Conservation (phyloP, 2,329 filamentous ascomycete species). For the Cercospora berteroae region DNA sequence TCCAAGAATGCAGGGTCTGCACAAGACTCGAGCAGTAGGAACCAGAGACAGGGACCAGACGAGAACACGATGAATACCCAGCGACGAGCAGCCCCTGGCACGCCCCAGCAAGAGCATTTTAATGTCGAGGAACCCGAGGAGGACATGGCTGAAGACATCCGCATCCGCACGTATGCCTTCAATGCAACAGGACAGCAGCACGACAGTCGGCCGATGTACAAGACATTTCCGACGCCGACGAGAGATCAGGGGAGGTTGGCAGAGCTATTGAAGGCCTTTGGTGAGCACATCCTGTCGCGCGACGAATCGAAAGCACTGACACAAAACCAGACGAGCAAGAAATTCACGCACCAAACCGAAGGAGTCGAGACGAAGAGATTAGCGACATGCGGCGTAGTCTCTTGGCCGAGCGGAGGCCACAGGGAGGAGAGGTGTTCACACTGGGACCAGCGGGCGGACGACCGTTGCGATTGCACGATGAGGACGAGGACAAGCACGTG, state of each 20-base stretch:
- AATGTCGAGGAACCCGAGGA: neutral
- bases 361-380: neutral
- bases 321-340: conserved; percentile 7
- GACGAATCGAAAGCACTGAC: neutral
- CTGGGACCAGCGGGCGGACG: conserved; percentile 4
- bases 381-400: neutral
- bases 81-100: neutral
- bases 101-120: neutral
- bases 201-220: conserved; percentile 5
- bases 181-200: neutral
- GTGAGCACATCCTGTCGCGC: neutral
- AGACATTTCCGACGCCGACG: conserved; percentile 6
- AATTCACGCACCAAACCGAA: neutral
- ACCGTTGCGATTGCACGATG: neutral
- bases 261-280: conserved; percentile 11
- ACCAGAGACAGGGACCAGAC: neutral
- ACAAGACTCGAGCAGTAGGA: neutral
- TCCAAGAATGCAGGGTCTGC: neutral
- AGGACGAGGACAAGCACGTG: neutral
- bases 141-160: conserved; percentile 20
- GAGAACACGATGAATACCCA: neutral
- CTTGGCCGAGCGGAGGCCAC: neutral
- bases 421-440: neutral
- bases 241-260: conserved; percentile 9
- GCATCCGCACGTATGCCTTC: conserved; percentile 19